Percentiles rank a stretch among this genome's conserved stretches.
Conservation (phyloP, 2,329 filamentous ascomycete genomes). For the Periconia digitata region DNA sequence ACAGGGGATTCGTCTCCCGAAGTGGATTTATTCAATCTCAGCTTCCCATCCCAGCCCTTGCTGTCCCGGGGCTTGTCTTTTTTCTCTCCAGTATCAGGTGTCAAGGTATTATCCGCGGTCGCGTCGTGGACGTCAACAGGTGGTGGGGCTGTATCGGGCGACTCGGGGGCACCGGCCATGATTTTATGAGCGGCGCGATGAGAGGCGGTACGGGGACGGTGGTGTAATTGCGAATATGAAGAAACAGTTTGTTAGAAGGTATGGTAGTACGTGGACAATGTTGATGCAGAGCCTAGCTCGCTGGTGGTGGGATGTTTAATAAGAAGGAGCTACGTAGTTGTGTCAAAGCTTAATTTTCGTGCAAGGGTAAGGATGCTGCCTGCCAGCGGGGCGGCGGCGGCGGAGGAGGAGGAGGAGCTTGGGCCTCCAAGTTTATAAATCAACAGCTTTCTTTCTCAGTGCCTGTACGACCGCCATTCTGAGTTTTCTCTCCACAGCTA, state of each 20-base stretch:
- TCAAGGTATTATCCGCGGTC: conserved; percentile 11
- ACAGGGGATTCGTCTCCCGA: conserved; percentile 25
- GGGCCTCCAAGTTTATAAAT: not conserved
- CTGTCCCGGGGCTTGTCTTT: conserved; percentile 40
- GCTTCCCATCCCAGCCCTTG: conserved; percentile 79
- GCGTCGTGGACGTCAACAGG: conserved; percentile 30
- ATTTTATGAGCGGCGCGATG: not conserved
- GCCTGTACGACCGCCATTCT: no score
- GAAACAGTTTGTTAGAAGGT: not conserved
- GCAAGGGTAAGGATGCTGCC: not conserved
- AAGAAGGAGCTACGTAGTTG: conserved; percentile 2
- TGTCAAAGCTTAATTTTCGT: conserved; percentile 7
- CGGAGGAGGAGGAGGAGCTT: no score
- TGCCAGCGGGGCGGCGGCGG: not conserved
- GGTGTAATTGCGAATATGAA: not conserved
- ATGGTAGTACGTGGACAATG: not conserved
- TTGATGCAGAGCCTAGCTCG: no score
- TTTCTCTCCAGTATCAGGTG: conserved; percentile 23
- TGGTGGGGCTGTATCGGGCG: conserved; percentile 24
- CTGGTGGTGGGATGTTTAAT: conserved; percentile 3
- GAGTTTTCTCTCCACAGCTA: no score
- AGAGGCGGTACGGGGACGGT: not conserved
- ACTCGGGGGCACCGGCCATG: conserved; percentile 23
- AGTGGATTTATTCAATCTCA: conserved; percentile 71
- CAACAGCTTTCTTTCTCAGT: no score